Conservation (phyloP, 208 protist genomes). For the Wallacemonas rigidus region DNA sequence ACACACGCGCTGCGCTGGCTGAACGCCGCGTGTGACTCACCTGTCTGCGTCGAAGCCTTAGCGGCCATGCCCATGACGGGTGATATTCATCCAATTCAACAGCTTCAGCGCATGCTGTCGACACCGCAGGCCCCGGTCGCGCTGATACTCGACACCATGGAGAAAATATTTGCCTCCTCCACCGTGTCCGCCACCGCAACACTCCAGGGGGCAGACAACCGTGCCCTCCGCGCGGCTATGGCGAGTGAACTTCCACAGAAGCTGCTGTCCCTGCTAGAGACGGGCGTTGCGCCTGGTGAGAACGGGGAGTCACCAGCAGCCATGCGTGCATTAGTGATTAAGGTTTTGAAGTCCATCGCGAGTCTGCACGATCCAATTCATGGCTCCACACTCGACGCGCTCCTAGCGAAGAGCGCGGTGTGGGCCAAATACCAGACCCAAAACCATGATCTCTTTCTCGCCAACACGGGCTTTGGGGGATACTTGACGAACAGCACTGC, state of each 20-base stretch:
- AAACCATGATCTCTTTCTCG: constrained; percentile 92
- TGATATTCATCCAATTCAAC: constrained; percentile 33
- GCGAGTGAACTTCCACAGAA: constrained; percentile 49
- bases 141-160: constrained; percentile 57
- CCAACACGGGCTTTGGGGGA: constrained; percentile 49
- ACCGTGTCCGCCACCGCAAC: constrained; percentile 24
- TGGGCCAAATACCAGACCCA: constrained; percentile 91
- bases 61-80: constrained; percentile 26
- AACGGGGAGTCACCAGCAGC: constrained; percentile 49
- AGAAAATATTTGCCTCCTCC: constrained; percentile 43
- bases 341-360: constrained; percentile 83
- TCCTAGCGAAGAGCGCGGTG: constrained; percentile 60
- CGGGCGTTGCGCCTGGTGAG: constrained; percentile 39
- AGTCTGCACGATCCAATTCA: constrained; percentile 43
- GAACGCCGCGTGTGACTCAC: constrained; percentile 55
- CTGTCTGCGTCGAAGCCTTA: constrained; percentile 62
- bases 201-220: constrained; percentile 15
- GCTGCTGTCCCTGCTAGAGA: constrained; percentile 67
- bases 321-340: constrained; percentile 80
- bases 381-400: constrained; percentile 32
- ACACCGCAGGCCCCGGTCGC: constrained; percentile 27
- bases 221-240: constrained; percentile 30
- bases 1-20: constrained; percentile 52
- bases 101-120: constrained; percentile 42
- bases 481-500: constrained; percentile 48